A percentile compares a stretch with the other conserved stretches of the same genome.
phyloP scores from a whole-genome alignment of 2,329 filamentous ascomycete species.

The Phoma sp. region DNA sequence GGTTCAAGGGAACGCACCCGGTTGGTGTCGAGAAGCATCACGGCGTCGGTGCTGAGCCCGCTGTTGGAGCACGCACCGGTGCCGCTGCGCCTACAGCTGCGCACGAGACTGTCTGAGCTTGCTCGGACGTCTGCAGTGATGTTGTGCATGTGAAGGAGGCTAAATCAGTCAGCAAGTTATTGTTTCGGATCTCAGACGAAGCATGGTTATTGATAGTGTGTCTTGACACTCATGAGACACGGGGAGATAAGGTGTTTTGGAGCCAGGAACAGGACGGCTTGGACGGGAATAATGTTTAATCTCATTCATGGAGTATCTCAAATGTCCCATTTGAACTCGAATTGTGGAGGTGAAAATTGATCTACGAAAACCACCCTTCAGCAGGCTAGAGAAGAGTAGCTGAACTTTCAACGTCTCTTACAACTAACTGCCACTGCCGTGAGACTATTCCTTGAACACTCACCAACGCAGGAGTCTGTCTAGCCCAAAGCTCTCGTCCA shows the following conservation, averaged over 20 bases:
- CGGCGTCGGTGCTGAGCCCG: conserved; percentile 5
- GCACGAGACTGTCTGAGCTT: background rate
- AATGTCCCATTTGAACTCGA: no score
- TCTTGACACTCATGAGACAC: background rate
- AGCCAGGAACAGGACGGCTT: background rate
- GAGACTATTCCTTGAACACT: background rate
- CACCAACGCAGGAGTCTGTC: background rate
- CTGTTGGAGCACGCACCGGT: background rate
- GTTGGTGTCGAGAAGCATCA: conserved; percentile 5
- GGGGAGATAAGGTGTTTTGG: background rate
- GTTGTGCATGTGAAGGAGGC: background rate
- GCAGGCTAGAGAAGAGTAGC: background rate
- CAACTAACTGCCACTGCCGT: background rate
- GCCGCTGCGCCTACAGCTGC: background rate
- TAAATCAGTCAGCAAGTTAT: background rate
- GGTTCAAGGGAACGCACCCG: conserved; percentile 9
- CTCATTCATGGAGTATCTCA: background rate
- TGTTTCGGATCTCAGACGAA: background rate
- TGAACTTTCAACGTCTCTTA: background rate
- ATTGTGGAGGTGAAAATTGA: no score
- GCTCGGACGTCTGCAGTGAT: background rate
- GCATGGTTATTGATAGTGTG: background rate
- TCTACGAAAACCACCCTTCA: no score
- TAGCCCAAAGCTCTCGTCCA: background rate
- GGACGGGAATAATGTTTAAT: background rate